Evolutionary conservation across 176 grass and related monocot species (phyloP), one percentile per base, ranked within the genome.

Genomic region (Aegilops tauschii): DNA sequence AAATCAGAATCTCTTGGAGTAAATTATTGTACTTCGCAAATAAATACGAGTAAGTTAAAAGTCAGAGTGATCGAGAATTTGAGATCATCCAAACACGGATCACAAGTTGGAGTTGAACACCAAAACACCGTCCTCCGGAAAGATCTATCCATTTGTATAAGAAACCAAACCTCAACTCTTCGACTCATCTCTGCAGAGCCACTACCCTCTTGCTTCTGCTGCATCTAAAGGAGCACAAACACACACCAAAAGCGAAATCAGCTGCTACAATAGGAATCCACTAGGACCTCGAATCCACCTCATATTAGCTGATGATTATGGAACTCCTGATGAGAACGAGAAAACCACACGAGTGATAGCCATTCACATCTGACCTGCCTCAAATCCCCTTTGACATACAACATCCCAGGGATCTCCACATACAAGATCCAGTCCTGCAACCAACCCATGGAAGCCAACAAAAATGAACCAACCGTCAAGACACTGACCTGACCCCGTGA

Each of bases 91-190:
- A 67, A 67, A 81, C 27, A 5, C 17, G 29, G 16, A 52, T 3
- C 29, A 29, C 3, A 30, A 58, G 54, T 58, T 56, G 39, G 39
- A 50, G 2, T 47, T 49, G 49, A 52, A 52, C 49, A 52, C 49
- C 49, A 52, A 49, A 52, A 52, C 14, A 52, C 1, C 1, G 14
- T 52, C 49, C 49, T 52, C 49, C 4, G 14, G 49, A 49, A 49
- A 49, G 45, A 49, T 49, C 4, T 49, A 49, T 4, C 45, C 45
- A 49, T 49, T 4, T 49, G 45, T 49, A 14, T 49, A 49, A 45
- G 44, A 45, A 81, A 29, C 39, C 77, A 81, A 87, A 74, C 85
- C 85, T 81, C 73, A 30, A 85, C 30, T 30, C 27, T 54, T 52
- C 5, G 52, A 36, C 45, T 13, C 36, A 40, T 50, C 42, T 58